phyloP scores from a whole-genome alignment of 2,329 filamentous ascomycete genomes.

The Macrophomina pseudophaseolina region DNA sequence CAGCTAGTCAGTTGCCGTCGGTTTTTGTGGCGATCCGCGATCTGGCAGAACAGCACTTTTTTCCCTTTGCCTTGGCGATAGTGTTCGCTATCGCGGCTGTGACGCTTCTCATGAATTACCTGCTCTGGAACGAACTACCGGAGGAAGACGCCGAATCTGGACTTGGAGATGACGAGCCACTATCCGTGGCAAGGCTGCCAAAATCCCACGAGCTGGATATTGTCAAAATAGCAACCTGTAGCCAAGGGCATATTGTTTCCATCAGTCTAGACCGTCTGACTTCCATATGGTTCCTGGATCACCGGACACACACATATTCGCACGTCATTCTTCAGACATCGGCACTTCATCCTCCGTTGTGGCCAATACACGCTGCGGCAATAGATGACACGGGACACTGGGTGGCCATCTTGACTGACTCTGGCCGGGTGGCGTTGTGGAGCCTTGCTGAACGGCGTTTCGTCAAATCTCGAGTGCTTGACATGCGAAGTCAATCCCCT shows the following conservation, averaged over 20 bases:
- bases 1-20: constrained; percentile 53
- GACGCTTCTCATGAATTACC: constrained; percentile 73
- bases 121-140: constrained; percentile 68
- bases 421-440: constrained; percentile 67
- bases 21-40: constrained; percentile 58
- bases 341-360: constrained; percentile 42
- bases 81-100: constrained; percentile 68
- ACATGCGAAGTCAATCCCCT: constrained; percentile 63
- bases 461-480: constrained; percentile 60
- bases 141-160: constrained; percentile 49
- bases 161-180: constrained; percentile 55
- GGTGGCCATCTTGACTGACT: constrained; percentile 68
- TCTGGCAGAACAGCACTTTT: constrained; percentile 68
- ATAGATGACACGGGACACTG: constrained; percentile 69
- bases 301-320: constrained; percentile 36
- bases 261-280: constrained; percentile 73
- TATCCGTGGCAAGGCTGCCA: constrained; percentile 66
- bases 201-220: constrained; percentile 73
- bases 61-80: constrained; percentile 67
- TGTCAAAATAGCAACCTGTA: constrained; percentile 65
- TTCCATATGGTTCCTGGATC: constrained; percentile 60
- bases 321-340: constrained; percentile 40
- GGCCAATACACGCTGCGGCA: constrained; percentile 63
- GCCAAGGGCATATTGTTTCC: constrained; percentile 69
- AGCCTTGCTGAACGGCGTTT: constrained; percentile 63